Evolutionary conservation across 2,329 filamentous ascomycete genomes (phyloP), one percentile per base, ranked within the genome.

Genomic region (Nemania sp.): DNA sequence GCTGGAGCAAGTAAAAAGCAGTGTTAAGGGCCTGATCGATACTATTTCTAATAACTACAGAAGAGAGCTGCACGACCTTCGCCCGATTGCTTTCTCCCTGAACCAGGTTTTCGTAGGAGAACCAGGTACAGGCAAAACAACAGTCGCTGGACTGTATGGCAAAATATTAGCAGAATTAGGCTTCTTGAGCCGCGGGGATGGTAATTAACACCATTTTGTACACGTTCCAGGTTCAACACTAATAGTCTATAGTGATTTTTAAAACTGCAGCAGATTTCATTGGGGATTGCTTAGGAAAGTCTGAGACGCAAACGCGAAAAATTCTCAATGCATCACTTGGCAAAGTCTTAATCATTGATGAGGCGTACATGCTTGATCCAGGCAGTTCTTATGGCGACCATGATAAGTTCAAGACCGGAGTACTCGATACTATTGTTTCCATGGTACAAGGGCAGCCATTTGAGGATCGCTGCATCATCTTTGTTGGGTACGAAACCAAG

Each of bases 41-140:
- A 12, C 6, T 1, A 26, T 39, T 5, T 5, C 19, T 3, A 20
- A n/a, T 2, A 47, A 47, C 23, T 47, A 47, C 22, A 1, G 39
- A 14, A 19, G 44, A 20, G 44, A 47, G 15, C 9, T 47, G 2
- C 9, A 28, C 5, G 44, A 30, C 9, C 5, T 14, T 12, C 44
- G 22, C 2, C 33, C 33, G 11, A n/a, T 28, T 2, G n/a, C n/a
- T 1, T 20, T 20, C 22, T 82, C 78, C 0, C 73, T 91, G 0
- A 91, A 91, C 66, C 76, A 79, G 6, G 81, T 90, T 1, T 90
- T 92, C 50, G 65, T 91, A 0, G 89, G 89, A 0, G 80, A 77
- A 1, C 89, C 89, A 0, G 89, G 89, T 0, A 92, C 89, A 0
- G 88, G 89, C 0, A 92, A 91, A 62, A 91, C 89, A 0, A 86